These are phyloP conservation scores for Quercus glauca DNA, from an alignment of 306 rosid species.

Conservation along the genomic window DNA sequence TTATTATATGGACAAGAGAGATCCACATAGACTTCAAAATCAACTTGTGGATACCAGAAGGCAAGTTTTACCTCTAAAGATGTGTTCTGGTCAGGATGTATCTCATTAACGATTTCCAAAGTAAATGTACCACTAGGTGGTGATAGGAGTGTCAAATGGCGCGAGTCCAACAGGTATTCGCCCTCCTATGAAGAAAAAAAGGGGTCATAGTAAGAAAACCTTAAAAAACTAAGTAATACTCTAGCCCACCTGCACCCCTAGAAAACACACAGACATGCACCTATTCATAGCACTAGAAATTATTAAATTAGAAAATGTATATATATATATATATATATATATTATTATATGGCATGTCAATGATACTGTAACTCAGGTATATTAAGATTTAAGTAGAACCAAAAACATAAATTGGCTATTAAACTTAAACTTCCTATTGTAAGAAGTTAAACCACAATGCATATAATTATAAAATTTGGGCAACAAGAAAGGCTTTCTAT, in stretches of 20 bases:
- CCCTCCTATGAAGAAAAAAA: conserved; percentile 51
- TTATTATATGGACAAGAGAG: conserved; percentile 6
- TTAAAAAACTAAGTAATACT: background rate
- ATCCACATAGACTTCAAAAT: conserved; percentile 6
- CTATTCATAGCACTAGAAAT: background rate
- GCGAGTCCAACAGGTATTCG: conserved; percentile 61
- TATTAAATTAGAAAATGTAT: background rate
- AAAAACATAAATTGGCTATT: background rate
- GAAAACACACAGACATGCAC: background rate
- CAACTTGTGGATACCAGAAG: background rate
- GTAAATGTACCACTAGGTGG: conserved; percentile 69
- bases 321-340: background rate
- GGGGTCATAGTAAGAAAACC: background rate
- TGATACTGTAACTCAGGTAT: background rate
- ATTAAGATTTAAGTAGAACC: background rate
- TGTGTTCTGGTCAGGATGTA: conserved; percentile 78
- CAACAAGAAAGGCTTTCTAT: background rate
- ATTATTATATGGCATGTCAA: background rate
- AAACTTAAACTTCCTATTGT: background rate
- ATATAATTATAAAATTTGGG: background rate
- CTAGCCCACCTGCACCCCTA: background rate
- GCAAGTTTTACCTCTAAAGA: conserved; percentile 70
- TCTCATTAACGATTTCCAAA: conserved; percentile 79
- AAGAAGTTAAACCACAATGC: background rate
- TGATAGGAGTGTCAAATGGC: conserved; percentile 67